Evolutionary conservation across 176 grass and related monocot species (phyloP).

Genomic region (Themeda triandra): DNA sequence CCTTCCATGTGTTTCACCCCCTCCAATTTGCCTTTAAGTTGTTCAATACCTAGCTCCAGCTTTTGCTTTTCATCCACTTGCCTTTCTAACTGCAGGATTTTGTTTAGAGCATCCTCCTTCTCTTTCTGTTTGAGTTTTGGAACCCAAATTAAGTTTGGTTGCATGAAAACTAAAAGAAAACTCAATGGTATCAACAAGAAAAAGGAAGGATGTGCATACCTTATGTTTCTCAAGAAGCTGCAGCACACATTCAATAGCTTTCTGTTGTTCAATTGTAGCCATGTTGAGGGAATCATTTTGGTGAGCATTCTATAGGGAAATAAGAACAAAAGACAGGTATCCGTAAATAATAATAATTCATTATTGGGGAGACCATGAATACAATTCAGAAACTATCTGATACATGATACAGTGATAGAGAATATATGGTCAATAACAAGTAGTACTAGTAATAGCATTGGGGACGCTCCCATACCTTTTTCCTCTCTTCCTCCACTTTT

Average conservation of each 20-base stretch:
- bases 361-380: not conserved
- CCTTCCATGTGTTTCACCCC: constrained; percentile 42
- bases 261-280: constrained; percentile 49
- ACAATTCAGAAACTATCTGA: not conserved
- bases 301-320: constrained; percentile 30
- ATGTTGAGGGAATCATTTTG: constrained; percentile 40
- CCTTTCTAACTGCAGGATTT: constrained; percentile 39
- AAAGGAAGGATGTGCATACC: constrained; percentile 8
- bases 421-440: not conserved
- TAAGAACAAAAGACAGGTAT: constrained; percentile 3
- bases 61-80: constrained; percentile 46
- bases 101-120: constrained; percentile 35
- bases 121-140: constrained; percentile 37
- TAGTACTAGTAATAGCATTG: not conserved
- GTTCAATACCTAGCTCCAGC: constrained; percentile 42
- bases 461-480: constrained; percentile 31
- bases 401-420: not conserved
- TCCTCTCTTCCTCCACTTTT: constrained; percentile 51
- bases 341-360: not conserved
- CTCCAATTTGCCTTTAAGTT: constrained; percentile 36
- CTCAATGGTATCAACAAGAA: not conserved
- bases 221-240: constrained; percentile 43
- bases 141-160: not conserved
- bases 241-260: constrained; percentile 17
- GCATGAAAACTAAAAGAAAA: not conserved